phyloP scores from a whole-genome alignment of 1,284 basidiomycete genomes.

The Microbotryum lychnidis-dioicae region DNA sequence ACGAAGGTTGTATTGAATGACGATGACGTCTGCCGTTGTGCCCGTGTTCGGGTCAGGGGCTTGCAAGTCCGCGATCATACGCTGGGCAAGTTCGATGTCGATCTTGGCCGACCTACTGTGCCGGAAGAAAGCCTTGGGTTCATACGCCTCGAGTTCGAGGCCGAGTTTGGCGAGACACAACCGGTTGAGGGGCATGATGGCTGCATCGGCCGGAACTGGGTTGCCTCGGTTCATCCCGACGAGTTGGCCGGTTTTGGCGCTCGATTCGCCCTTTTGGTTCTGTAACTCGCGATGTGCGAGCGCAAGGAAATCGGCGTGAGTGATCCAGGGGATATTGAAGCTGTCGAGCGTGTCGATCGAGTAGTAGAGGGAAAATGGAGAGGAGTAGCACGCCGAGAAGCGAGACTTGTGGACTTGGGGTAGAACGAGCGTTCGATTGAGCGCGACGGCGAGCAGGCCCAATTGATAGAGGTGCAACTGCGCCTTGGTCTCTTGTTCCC shows the following conservation, averaged over 20 bases:
- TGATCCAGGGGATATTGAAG: constrained; percentile 29
- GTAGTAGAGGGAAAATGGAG: constrained; percentile 36
- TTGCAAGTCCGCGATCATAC: constrained; percentile 3
- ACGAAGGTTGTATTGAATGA: constrained; percentile 33
- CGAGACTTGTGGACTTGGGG: constrained; percentile 32
- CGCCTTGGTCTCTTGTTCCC: constrained; percentile 38
- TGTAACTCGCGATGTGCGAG: constrained; percentile 8
- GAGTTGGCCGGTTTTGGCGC: constrained; percentile 29
- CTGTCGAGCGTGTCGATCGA: constrained; percentile 17
- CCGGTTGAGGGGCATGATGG: background rate
- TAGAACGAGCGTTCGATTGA: constrained; percentile 35
- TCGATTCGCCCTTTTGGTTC: background rate
- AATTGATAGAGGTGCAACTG: constrained; percentile 36
- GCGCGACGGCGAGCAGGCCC: constrained; percentile 32
- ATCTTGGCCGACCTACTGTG: background rate
- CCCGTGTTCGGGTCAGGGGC: too few species aligned
- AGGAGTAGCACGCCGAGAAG: constrained; percentile 30
- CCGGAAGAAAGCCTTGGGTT: constrained; percentile 20
- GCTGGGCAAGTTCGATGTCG: constrained; percentile 14
- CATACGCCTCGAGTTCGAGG: constrained; percentile 26
- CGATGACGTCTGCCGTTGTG: constrained; percentile 24
- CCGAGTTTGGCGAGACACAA: constrained; percentile 25
- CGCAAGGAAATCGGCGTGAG: constrained; percentile 21
- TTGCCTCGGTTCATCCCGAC: constrained; percentile 18
- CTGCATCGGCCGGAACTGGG: constrained; percentile 1